Conservation (phyloP, 2,329 filamentous ascomycete species). For the Nigrospora sphaerica region DNA sequence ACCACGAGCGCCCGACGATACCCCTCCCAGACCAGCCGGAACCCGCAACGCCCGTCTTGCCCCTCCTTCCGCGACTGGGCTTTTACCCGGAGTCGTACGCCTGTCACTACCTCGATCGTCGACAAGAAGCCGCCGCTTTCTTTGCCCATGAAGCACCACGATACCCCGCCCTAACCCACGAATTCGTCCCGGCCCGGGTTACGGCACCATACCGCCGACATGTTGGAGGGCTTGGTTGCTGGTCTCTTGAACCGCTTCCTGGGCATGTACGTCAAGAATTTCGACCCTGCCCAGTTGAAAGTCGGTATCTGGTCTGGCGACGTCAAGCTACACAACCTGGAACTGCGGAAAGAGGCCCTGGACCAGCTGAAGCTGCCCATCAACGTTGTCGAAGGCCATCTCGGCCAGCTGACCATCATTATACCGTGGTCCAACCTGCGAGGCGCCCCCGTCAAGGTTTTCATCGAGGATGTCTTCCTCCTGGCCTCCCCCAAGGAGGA, state of each 20-base stretch:
- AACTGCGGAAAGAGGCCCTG: slow-evolving; percentile 88
- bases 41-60: too few relatives aligned
- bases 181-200: slow-evolving; percentile 58
- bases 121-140: not conserved
- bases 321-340: slow-evolving; percentile 87
- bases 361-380: slow-evolving; percentile 95
- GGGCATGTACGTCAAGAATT: slow-evolving; percentile 99
- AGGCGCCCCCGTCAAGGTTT: slow-evolving; percentile 87
- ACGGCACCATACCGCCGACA: slow-evolving; percentile 59
- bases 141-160: slow-evolving; percentile 21
- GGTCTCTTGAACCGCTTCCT: slow-evolving; percentile 97
- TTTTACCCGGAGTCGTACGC: too few relatives aligned
- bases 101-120: too few relatives aligned
- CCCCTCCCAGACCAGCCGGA: too few relatives aligned
- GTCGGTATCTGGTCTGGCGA: slow-evolving; percentile 99
- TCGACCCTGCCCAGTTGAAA: slow-evolving; percentile 95
- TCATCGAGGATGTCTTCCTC: slow-evolving; percentile 94
- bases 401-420: slow-evolving; percentile 82
- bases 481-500: slow-evolving; percentile 94
- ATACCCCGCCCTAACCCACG: slow-evolving; percentile 15
- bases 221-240: slow-evolving; percentile 96
- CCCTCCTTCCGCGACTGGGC: too few relatives aligned
- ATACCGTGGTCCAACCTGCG: slow-evolving; percentile 98
- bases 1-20: too few relatives aligned
- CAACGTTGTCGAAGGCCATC: slow-evolving; percentile 91